These are phyloP conservation scores for Penicillium vulpinum DNA, from an alignment of 2,329 filamentous ascomycete species.

Conservation along the genomic window DNA sequence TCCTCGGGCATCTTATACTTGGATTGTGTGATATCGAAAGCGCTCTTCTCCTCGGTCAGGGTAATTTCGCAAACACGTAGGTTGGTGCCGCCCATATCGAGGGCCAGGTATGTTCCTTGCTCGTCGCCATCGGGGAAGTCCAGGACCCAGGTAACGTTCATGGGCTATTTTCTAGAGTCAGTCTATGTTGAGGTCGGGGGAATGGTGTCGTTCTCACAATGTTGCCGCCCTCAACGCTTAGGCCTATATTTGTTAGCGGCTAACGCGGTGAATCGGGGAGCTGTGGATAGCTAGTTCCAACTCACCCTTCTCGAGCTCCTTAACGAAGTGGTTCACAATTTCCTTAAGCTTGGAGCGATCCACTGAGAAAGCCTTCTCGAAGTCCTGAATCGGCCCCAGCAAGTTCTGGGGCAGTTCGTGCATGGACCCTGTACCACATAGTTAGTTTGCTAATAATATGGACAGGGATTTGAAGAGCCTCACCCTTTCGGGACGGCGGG, in stretches of 20 bases:
- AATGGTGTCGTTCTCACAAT: conserved; percentile 64
- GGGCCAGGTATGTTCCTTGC: conserved; percentile 80
- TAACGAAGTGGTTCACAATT: conserved; percentile 85
- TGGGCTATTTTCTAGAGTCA: conserved; percentile 62
- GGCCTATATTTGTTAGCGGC: conserved; percentile 53
- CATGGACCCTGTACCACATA: conserved; percentile 68
- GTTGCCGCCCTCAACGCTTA: conserved; percentile 83
- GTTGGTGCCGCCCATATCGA: conserved; percentile 97
- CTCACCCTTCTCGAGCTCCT: conserved; percentile 80
- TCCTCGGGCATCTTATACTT: conserved; percentile 95
- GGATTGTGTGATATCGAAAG: conserved; percentile 92
- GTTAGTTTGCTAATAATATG: conserved; percentile 12
- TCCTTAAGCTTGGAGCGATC: conserved; percentile 77
- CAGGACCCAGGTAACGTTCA: conserved; percentile 98
- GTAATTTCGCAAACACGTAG: conserved; percentile 91
- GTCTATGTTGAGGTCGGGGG: conserved; percentile 5
- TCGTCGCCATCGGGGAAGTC: conserved; percentile 83
- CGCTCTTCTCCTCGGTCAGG: conserved; percentile 80
- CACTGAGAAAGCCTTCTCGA: conserved; percentile 83
- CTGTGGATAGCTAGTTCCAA: background rate
- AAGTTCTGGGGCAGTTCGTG: conserved; percentile 86
- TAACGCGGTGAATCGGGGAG: background rate
- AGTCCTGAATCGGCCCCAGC: conserved; percentile 72
- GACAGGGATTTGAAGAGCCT: conserved; percentile 37
- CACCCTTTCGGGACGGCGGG: conserved; percentile 72